Conservation (phyloP, 148 eudicot genomes). For the Heliamphora exappendiculata region DNA sequence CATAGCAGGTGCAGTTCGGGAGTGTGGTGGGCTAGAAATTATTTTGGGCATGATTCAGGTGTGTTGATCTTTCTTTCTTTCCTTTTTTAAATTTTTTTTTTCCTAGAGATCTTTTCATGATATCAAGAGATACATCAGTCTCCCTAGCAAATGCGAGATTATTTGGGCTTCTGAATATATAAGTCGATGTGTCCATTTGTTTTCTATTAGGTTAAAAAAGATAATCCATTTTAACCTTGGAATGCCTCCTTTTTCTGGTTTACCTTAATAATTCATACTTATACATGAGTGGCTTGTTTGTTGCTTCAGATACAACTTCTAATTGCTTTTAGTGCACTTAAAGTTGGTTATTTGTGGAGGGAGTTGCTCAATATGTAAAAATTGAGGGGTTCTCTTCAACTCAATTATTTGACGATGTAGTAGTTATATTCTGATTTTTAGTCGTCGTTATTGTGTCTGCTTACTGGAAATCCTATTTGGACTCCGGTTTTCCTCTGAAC, state of each 20-base stretch:
- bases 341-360: neutral
- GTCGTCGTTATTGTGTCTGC: neutral
- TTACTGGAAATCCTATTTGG: constrained; percentile 1
- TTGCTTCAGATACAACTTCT: neutral
- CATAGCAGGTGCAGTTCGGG: constrained; percentile 90
- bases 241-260: neutral
- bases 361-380: neutral
- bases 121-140: neutral
- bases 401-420: neutral
- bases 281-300: neutral
- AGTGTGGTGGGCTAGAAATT: constrained; percentile 88
- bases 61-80: constrained; percentile 10
- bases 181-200: neutral
- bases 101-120: neutral
- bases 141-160: neutral
- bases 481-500: neutral
- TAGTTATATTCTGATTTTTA: neutral
- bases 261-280: neutral
- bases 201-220: neutral
- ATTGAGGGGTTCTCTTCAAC: neutral
- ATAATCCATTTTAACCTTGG: neutral
- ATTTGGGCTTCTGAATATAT: neutral
- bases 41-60: constrained; percentile 91
- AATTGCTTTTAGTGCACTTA: neutral
- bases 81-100: too few species aligned